Base-by-base conservation (phyloP, 2,329 filamentous ascomycete genomes). In the Phoma herbarum region DNA sequence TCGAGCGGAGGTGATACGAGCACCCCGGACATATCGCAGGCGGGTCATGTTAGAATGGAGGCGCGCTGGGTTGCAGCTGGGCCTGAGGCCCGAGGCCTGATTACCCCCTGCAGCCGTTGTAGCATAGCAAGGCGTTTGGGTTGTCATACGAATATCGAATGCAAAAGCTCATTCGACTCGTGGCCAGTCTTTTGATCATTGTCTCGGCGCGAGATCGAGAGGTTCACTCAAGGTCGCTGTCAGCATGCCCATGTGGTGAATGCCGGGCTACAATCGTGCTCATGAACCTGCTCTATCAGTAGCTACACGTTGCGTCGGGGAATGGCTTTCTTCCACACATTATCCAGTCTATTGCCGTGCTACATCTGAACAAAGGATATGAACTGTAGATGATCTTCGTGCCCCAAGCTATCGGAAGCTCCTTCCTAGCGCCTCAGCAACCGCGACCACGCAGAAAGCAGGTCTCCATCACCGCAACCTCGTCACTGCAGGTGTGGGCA, bases 51-150 rank as follows among this genome's bases (percentile, higher is more conserved):
- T 4, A 14, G 14, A 29, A 39, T 8, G 18, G 23, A 37, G 12
- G 20, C 25, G 35, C 9, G 14, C 12, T 31, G 16, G 18, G 2
- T 16, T 29, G 39, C 25, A 53, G n/a, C 26, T 33, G 11, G 14
- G n/a, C 41, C 14, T 18, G 6, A 39, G 39, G 20, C 41, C 14
- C 22, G 6, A 39, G 39, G 20, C 14, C 26, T 29, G 31, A 16
- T 18, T 14, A 26, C 31, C n/a, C 33, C 25, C 29, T 41, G 35
- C 48, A 25, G 43, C 26, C 25, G 22, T 29, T 39, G 12, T 44
- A 35, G 52, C 49, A 55, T 52, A 51, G 52, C 48, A 55, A 52
- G 54, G 60, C 49, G 55, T 63, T 52, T 31, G 41, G 47, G 52
- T 44, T 22, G 33, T 52, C 23, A 31, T 8, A 43, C 28, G 28